Base-by-base conservation (phyloP, 345 rosid species). In the Sonneratia alba region DNA sequence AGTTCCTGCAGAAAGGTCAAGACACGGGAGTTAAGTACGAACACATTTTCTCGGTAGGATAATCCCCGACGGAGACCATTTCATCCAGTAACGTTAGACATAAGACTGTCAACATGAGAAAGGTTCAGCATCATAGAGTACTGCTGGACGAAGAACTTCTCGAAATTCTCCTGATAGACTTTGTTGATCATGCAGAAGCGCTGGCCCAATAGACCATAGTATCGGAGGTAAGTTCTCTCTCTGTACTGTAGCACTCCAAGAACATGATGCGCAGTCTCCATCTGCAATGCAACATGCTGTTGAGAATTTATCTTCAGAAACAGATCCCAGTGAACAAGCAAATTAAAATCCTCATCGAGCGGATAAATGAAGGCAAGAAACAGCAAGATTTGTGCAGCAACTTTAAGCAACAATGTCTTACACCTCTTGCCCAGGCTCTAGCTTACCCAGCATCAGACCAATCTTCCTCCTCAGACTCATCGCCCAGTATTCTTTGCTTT, bases 371-470 rank as follows among this genome's bases (percentile, higher is more conserved):
- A n/a, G 7, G 34, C 63, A 57, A n/a, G 63, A 57, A 49, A 45
- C 48, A 51, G 36, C 22, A 27, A 21, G 34, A 27, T 36, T 0
- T 1, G 22, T 3, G 37, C 68, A 7, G 66, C 15, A 48, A 76
- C 48, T 14, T 70, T 67, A 16, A 37, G 71, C 65, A 65, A 76
- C 42, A 43, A 43, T 15, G 56, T 55, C 79, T 75, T 73, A 91
- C 74, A 94, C 99, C 97, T 91, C 97, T 86, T 93, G 98, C 68
- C 98, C 98, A 13, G 96, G 89, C 82, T 94, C 97, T 45, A 94
- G 90, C 81, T 91, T 94, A 86, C 61, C 68, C 85, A 36, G 80
- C 89, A 79, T 84, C 95, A 56, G 89, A 87, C 36, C 86, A 93
- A 70, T 87, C 95, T 79, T 88, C 97, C 65, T 88, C 92, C 70